These are phyloP conservation scores for Alternaria sp. DNA, from an alignment of 2,329 filamentous ascomycete species.

Conservation along the genomic window DNA sequence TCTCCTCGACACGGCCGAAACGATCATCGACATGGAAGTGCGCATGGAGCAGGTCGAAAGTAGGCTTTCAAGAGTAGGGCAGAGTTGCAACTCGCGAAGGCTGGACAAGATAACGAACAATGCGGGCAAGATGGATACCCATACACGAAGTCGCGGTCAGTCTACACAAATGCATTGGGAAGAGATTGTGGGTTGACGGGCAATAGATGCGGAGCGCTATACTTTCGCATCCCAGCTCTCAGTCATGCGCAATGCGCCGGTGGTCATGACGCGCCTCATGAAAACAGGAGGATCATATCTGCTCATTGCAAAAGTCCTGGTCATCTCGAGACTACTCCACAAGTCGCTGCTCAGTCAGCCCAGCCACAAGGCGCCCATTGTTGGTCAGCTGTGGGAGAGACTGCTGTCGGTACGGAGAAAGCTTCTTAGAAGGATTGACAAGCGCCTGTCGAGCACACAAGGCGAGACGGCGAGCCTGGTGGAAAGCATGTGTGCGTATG, in stretches of 20 bases:
- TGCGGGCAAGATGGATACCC: constrained; percentile 62
- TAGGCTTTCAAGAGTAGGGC: constrained; percentile 75
- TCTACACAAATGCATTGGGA: constrained; percentile 13
- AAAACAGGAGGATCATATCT: constrained; percentile 62
- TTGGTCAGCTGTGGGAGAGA: constrained; percentile 72
- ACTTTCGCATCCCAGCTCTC: constrained; percentile 65
- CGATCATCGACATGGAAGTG: constrained; percentile 87
- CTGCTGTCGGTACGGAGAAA: constrained; percentile 70
- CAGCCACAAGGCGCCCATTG: constrained; percentile 57
- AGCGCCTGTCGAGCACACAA: constrained; percentile 52
- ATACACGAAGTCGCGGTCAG: constrained; percentile 54
- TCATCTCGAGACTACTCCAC: constrained; percentile 77
- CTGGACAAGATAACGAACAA: constrained; percentile 72
- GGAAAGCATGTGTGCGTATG: constrained; percentile 82
- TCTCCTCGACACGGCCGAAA: constrained; percentile 88
- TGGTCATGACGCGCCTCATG: constrained; percentile 62
- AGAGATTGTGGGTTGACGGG: constrained; percentile 26
- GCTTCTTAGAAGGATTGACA: constrained; percentile 71
- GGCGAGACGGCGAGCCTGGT: constrained; percentile 63
- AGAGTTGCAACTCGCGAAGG: constrained; percentile 76
- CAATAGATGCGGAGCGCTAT: constrained; percentile 54
- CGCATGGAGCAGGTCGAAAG: constrained; percentile 80
- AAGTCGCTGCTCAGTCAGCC: constrained; percentile 75
- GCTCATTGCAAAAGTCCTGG: constrained; percentile 70
- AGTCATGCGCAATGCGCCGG: constrained; percentile 65